Base-by-base conservation (phyloP, 345 rosid species). In the Noccaea caerulescens region DNA sequence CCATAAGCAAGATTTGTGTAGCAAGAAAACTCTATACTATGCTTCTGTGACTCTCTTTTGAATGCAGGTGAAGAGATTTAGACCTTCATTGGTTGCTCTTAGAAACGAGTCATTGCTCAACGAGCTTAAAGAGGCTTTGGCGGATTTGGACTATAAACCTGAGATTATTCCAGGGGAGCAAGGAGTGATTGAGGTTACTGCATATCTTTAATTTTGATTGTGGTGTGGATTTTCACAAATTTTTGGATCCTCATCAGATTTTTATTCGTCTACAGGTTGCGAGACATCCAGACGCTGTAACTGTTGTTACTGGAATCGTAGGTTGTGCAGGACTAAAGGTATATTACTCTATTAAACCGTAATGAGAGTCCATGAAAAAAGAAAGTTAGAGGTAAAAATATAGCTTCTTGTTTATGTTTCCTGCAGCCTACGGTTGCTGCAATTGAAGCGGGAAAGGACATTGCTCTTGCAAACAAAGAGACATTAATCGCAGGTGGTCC, bases 281-380 rank as follows among this genome's bases (percentile, higher is more conserved):
- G 5, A 95, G 95, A 62, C 93, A 94, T 72, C 91, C 88, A 7
- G 93, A 94, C 77, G 97, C 96, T 69, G 95, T 82, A 60, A 89
- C 84, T 20, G 96, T 91, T 43, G 95, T 94, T 71, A 91, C 97
- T 2, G 99, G 97, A 64, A 94, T 94, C 56, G 99, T 91, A 16
- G 99, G 99, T 56, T 94, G 99, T 78, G 99, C 99, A 1, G 99
- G 99, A 73, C 84, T 94, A 23, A 88, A 87, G 90, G 97, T 85
- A 66, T 58, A 34, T 16, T 11, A 81, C 34, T 25, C 43, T 20
- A 1, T 11, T 37, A 14, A 41, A 27, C 10, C 20, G 41, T 37
- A 32, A 4, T 73, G 37, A 55, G 57, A 33, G 30, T 27, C 3
- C 30, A 13, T 23, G 55, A 60, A 2, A 2, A 3, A 8, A 30